Percentiles rank a stretch among this genome's conserved stretches.
phyloP scores from a whole-genome alignment of 345 rosid species.

The Pelargonium nanum region DNA sequence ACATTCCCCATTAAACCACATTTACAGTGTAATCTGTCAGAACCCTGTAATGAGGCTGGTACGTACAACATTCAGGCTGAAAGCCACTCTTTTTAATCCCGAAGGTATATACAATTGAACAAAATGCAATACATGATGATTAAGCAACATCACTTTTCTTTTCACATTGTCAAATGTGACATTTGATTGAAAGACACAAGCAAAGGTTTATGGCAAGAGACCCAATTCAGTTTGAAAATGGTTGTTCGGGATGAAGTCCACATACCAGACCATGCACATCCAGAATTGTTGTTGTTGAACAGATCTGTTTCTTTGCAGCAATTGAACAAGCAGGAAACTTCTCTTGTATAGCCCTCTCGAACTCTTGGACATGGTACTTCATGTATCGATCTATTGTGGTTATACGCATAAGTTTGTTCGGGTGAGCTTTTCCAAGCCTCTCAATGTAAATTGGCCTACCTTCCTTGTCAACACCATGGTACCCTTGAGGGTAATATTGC shows the following conservation, averaged over 20 bases:
- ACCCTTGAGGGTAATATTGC: constrained; percentile 90
- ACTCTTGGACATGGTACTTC: constrained; percentile 92
- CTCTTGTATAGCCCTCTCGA: constrained; percentile 76
- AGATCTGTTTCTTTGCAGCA: constrained; percentile 68
- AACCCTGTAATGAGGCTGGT: not conserved
- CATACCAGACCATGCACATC: constrained; percentile 94
- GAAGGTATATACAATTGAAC: too few relatives aligned
- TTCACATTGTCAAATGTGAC: too few relatives aligned
- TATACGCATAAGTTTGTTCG: constrained; percentile 69
- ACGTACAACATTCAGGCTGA: too few relatives aligned
- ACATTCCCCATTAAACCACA: not conserved
- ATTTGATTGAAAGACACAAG: too few relatives aligned
- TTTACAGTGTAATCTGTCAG: not conserved
- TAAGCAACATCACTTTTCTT: too few relatives aligned
- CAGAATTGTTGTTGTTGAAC: constrained; percentile 74
- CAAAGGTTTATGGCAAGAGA: too few relatives aligned
- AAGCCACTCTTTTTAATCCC: too few relatives aligned
- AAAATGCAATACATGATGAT: too few relatives aligned
- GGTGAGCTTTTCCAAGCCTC: constrained; percentile 90
- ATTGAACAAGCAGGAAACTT: constrained; percentile 92
- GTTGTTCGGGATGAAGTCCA: constrained; percentile 9
- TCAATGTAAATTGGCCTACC: constrained; percentile 95
- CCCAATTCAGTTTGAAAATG: too few relatives aligned
- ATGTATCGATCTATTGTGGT: constrained; percentile 68
- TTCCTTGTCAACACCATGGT: constrained; percentile 95